These are phyloP conservation scores for Cordia subcordata DNA, from an alignment of 257 asterid genomes.

Conservation along the genomic window DNA sequence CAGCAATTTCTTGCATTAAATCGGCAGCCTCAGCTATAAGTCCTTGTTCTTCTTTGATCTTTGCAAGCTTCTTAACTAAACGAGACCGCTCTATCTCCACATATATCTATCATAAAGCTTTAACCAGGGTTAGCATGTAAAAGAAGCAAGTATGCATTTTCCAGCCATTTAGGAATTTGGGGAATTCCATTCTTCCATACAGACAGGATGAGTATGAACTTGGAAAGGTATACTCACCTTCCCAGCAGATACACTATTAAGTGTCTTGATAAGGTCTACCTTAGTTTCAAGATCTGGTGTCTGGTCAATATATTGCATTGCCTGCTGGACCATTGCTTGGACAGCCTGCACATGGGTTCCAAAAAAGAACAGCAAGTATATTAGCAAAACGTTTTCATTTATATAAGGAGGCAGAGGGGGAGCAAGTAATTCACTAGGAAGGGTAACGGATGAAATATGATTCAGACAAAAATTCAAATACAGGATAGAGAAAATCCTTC, in stretches of 20 bases:
- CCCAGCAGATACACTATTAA: conserved; percentile 89
- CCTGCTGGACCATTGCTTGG: conserved; percentile 95
- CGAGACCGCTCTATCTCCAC: conserved; percentile 99
- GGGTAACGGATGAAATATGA: too few relatives aligned
- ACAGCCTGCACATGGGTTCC: conserved; percentile 60
- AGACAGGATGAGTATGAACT: neutral
- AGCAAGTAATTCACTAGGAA: too few relatives aligned
- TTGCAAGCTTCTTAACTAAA: conserved; percentile 86
- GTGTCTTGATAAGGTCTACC: conserved; percentile 86
- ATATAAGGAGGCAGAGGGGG: too few relatives aligned
- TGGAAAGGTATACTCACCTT: conserved; percentile 43
- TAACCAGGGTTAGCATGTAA: neutral
- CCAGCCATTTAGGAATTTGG: too few relatives aligned
- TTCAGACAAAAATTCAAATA: too few relatives aligned
- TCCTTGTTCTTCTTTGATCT: conserved; percentile 90
- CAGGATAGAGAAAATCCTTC: too few relatives aligned
- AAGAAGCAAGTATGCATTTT: neutral
- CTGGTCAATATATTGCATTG: conserved; percentile 92
- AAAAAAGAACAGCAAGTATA: neutral
- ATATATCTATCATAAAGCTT: conserved; percentile 50
- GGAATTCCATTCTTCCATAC: too few relatives aligned
- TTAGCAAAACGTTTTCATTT: neutral
- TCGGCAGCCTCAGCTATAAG: conserved; percentile 91
- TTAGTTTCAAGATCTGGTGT: conserved; percentile 87
- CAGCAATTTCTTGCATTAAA: conserved; percentile 99